Evolutionary conservation across 139 green algal genomes (phyloP).

Genomic region (Spirogloea muscicola): DNA sequence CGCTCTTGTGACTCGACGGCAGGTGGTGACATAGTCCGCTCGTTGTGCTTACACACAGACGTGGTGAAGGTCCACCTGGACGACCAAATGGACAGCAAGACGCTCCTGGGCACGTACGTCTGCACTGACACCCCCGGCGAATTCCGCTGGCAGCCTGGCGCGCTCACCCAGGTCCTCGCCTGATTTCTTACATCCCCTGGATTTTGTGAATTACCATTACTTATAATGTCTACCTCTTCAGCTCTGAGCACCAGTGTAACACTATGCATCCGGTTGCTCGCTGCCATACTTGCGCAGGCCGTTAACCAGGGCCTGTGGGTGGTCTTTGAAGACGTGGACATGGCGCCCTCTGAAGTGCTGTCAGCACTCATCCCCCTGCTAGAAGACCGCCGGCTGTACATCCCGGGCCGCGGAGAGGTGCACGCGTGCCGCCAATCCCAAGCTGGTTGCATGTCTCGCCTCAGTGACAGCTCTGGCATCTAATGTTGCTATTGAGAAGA

Average conservation of each 20-base stretch:
- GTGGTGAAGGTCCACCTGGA: slow-evolving; percentile 81
- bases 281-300: slow-evolving; percentile 46
- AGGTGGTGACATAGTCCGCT: neutral
- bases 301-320: slow-evolving; percentile 84
- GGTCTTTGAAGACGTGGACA: slow-evolving; percentile 90
- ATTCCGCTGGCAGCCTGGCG: slow-evolving; percentile 92
- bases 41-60: no score
- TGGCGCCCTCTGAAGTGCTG: slow-evolving; percentile 85
- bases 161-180: slow-evolving; percentile 74
- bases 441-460: no score
- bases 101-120: slow-evolving; percentile 88
- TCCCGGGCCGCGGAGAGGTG: slow-evolving; percentile 63
- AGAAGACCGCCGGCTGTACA: slow-evolving; percentile 66
- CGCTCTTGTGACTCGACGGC: slow-evolving; percentile 27
- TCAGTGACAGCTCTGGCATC: no score
- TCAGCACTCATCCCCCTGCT: slow-evolving; percentile 80
- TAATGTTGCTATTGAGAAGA: no score
- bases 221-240: no score
- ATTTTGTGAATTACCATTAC: no score
- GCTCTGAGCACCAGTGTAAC: no score
- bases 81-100: slow-evolving; percentile 93
- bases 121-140: slow-evolving; percentile 83
- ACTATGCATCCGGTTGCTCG: no score
- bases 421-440: no score
- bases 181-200: no score